These are phyloP conservation scores for Russula griseocarnosa DNA, from an alignment of 768 basidiomycete species.

Conservation along the genomic window DNA sequence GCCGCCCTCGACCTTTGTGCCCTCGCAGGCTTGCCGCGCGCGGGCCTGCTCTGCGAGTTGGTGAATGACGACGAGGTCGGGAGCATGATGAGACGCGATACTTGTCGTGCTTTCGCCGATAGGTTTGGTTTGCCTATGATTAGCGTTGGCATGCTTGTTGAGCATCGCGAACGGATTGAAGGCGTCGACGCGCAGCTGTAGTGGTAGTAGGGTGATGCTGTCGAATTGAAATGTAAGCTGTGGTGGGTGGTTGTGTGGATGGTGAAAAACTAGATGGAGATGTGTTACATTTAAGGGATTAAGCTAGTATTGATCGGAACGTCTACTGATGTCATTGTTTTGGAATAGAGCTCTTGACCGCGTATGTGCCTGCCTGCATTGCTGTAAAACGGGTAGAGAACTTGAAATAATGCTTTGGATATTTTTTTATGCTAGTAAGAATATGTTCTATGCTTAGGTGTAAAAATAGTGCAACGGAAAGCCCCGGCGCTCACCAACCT, in stretches of 20 bases:
- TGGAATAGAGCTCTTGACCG: neutral
- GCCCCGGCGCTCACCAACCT: no score
- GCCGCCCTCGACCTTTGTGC: conserved; percentile 81
- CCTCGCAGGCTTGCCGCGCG: conserved; percentile 61
- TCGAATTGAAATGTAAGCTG: neutral
- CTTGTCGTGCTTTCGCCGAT: conserved; percentile 88
- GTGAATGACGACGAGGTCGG: conserved; percentile 89
- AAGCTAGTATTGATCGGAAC: neutral
- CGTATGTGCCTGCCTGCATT: neutral
- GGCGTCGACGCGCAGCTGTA: neutral
- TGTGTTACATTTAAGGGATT: neutral
- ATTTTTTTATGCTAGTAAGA: no score
- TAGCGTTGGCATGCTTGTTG: conserved; percentile 79
- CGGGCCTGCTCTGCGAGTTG: conserved; percentile 89
- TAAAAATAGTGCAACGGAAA: no score
- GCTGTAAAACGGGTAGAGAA: neutral
- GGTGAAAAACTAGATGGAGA: neutral
- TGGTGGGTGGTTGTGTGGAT: no score
- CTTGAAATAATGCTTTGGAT: no score
- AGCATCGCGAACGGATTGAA: conserved; percentile 35
- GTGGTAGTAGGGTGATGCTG: neutral
- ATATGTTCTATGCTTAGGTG: no score
- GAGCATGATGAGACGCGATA: conserved; percentile 92
- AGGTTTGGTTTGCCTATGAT: conserved; percentile 91
- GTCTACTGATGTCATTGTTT: neutral